Evolutionary conservation across 177 flowering plant genomes (phyloP).

Genomic region (Vitis hybrid): DNA sequence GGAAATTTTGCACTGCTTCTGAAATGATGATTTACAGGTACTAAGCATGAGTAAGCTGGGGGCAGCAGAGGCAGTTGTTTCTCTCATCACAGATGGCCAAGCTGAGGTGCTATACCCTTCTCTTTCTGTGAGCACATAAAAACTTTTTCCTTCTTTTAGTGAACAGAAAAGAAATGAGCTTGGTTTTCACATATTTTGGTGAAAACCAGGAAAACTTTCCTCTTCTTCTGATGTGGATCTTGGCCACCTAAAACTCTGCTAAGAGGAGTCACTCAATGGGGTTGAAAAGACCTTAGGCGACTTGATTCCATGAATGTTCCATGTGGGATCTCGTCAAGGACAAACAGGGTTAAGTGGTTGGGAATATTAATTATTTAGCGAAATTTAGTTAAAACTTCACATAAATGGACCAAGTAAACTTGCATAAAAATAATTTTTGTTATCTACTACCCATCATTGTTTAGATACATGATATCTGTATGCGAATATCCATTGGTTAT

Average conservation of each 20-base stretch:
- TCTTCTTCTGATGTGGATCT: neutral
- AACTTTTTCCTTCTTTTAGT: too few species aligned
- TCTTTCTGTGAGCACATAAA: neutral
- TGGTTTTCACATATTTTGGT: neutral
- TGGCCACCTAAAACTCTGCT: neutral
- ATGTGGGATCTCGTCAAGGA: too few species aligned
- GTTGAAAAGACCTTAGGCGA: too few species aligned
- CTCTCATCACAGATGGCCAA: conserved; percentile 22
- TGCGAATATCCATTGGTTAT: neutral
- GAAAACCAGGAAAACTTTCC: neutral
- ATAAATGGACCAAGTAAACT: neutral
- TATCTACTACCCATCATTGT: neutral
- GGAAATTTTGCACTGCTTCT: neutral
- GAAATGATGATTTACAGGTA: conserved; percentile 15
- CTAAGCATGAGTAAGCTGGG: conserved; percentile 34
- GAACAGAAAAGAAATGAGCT: too few species aligned
- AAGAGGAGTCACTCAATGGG: too few species aligned
- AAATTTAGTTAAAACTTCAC: neutral
- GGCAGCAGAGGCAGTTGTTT: conserved; percentile 27
- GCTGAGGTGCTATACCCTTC: conserved; percentile 20
- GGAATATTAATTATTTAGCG: neutral
- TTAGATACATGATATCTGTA: neutral
- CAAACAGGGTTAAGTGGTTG: neutral
- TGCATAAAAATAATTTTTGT: neutral
- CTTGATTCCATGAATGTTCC: too few species aligned